Evolutionary conservation across 805 yeast species (phyloP), one percentile per base, ranked within the genome.

Genomic region (Candida morakotiae): DNA sequence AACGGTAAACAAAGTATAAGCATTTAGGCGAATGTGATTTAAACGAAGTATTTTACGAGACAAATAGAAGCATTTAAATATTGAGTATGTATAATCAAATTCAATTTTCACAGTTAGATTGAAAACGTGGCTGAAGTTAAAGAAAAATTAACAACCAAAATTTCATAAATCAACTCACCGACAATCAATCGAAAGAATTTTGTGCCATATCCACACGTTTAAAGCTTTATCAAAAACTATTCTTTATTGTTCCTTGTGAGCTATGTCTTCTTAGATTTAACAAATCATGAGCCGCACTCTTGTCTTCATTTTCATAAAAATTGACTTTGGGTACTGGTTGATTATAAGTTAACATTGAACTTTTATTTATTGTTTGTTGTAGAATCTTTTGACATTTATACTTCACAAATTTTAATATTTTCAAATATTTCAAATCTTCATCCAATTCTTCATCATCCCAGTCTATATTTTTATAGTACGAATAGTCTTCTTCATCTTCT

Each of bases 361-460:
- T 28, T 8, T 8, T 22, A 16, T 33, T 31, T 5, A 28, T 25
- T 5, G 24, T 17, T 18, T 41, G 28, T 4, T 40, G 34, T 16
- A 44, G 21, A 36, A 46, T 39, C 20, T 40, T 26, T 29, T 46
- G 33, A 43, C 50, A 54, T 41, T 65, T 68, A 47, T 68, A 67
- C 50, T 64, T 59, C 40, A 68, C 52, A 47, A 60, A 66, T 45
- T 67, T 67, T 44, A 67, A 52, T 5, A 64, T 61, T 35, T 65
- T 66, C 40, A 67, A 51, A 39, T 63, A 67, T 42, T 68, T 68
- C 51, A 67, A 58, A 44, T 67, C 73, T 45, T 68, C 73, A 43
- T 67, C 71, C 70, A 67, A 56, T 16, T 64, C 66, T 43, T 67
- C 73, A 40, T 68, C 72, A 41, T 68, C 73, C 73, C 73, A 67